phyloP scores from a whole-genome alignment of 495 filamentous ascomycete species.

The Talaromyces wortmannii region DNA sequence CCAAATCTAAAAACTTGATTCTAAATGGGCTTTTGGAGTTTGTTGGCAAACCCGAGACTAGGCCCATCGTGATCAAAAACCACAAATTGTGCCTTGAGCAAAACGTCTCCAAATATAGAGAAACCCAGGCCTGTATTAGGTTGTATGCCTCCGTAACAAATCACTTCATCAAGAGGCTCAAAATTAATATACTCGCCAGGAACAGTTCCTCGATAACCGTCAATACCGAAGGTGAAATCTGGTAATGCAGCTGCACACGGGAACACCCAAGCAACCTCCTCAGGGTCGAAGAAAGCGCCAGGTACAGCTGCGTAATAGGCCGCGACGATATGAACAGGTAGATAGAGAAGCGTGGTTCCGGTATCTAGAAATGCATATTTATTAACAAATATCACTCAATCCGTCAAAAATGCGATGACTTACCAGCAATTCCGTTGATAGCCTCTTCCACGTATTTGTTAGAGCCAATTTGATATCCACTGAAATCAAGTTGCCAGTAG shows the following conservation, averaged over 20 bases:
- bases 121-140: slow-evolving; percentile 9
- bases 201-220: slow-evolving; percentile 6
- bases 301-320: neutral
- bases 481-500: neutral
- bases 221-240: neutral
- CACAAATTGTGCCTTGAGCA: slow-evolving; percentile 1
- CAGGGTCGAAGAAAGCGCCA: neutral
- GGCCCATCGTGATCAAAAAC: slow-evolving; percentile 28
- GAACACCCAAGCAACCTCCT: neutral
- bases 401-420: neutral
- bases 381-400: too few relatives aligned
- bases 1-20: too few relatives aligned
- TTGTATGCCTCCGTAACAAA: slow-evolving; percentile 18
- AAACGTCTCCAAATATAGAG: slow-evolving; percentile 5
- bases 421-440: neutral
- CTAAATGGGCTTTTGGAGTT: too few relatives aligned
- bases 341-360: neutral
- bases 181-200: slow-evolving; percentile 38
- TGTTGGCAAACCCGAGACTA: slow-evolving; percentile 52
- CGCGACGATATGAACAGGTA: neutral
- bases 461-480: neutral
- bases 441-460: neutral
- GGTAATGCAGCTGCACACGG: neutral
- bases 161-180: slow-evolving; percentile 23
- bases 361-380: too few relatives aligned